Conservation (phyloP, 2,329 filamentous ascomycete species). For the Pseudogymnoascus sp. region DNA sequence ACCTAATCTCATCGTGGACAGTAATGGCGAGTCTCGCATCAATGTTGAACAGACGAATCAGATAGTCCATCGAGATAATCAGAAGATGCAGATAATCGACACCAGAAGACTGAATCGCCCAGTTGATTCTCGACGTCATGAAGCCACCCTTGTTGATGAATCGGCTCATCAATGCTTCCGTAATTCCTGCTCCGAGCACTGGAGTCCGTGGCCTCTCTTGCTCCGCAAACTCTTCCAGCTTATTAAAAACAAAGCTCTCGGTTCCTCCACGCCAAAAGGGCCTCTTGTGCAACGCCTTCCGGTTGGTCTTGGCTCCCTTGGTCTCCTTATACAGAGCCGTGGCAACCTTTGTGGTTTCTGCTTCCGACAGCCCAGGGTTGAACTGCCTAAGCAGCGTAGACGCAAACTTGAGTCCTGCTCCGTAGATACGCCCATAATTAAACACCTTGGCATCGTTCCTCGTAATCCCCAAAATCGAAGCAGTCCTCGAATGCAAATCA, state of each 20-base stretch:
- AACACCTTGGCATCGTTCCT: slow-evolving; percentile 95
- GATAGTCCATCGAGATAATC: slow-evolving; percentile 89
- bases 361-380: slow-evolving; percentile 75
- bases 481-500: slow-evolving; percentile 89
- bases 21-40: slow-evolving; percentile 82
- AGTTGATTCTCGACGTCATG: slow-evolving; percentile 95
- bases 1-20: slow-evolving; percentile 95
- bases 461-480: slow-evolving; percentile 84
- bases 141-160: slow-evolving; percentile 86
- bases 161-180: slow-evolving; percentile 83
- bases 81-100: slow-evolving; percentile 95
- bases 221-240: slow-evolving; percentile 93
- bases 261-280: slow-evolving; percentile 94
- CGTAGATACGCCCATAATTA: slow-evolving; percentile 98
- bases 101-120: slow-evolving; percentile 96
- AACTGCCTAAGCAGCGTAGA: slow-evolving; percentile 86
- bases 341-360: slow-evolving; percentile 68
- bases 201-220: slow-evolving; percentile 87
- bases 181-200: slow-evolving; percentile 89
- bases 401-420: slow-evolving; percentile 92
- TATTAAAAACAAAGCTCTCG: slow-evolving; percentile 97
- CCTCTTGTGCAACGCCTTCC: slow-evolving; percentile 63
- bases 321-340: slow-evolving; percentile 78
- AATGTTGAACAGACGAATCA: slow-evolving; percentile 78
- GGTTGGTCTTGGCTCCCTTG: slow-evolving; percentile 78